A percentile compares a stretch with the other conserved stretches of the same genome.
Conservation (phyloP, 225 moss, liverwort and hornwort species). For the Polytrichum commune region DNA sequence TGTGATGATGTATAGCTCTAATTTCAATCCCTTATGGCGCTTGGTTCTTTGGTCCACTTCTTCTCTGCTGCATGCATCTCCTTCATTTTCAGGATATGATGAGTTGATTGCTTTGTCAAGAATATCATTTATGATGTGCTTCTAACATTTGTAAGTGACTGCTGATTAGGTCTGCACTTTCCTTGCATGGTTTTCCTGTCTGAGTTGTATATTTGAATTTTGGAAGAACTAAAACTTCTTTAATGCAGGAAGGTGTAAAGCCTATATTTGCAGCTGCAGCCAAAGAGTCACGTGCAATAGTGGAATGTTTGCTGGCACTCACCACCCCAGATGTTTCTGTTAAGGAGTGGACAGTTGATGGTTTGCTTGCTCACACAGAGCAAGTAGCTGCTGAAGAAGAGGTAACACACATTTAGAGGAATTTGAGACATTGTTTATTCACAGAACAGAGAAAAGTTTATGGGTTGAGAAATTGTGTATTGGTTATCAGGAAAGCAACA, state of each 20-base stretch:
- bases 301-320: conserved; percentile 62
- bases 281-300: conserved; percentile 60
- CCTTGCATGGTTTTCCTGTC: no score
- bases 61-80: neutral
- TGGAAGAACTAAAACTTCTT: neutral
- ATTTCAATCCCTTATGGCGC: neutral
- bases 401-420: conserved; percentile 32
- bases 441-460: no score
- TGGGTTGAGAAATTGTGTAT: no score
- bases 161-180: no score
- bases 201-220: neutral
- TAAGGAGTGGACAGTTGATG: conserved; percentile 80
- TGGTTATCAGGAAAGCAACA: no score
- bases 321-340: conserved; percentile 55
- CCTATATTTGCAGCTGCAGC: conserved; percentile 72
- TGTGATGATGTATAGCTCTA: conserved; percentile 64
- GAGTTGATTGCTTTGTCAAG: no score
- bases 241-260: conserved; percentile 49
- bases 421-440: neutral
- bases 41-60: neutral
- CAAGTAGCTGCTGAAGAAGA: conserved; percentile 59
- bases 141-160: no score
- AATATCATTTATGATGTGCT: no score
- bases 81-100: neutral
- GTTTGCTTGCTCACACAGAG: conserved; percentile 57